A percentile compares a stretch with the other conserved stretches of the same genome.
These are phyloP conservation scores for Globisporangium barbulae DNA, from an alignment of 352 stramenopile genomes.

Conservation along the genomic window DNA sequence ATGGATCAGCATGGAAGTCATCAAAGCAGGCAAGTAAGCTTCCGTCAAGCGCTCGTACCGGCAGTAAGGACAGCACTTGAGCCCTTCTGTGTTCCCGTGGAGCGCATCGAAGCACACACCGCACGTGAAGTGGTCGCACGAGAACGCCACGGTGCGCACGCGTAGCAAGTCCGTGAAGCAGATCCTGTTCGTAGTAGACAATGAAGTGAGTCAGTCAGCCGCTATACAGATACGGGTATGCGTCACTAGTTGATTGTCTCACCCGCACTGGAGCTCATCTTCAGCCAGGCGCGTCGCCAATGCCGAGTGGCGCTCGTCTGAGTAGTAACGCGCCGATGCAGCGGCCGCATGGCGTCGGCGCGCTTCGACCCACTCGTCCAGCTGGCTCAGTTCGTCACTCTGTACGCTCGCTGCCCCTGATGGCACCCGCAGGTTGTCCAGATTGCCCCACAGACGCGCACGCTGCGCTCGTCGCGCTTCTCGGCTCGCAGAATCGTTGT, in stretches of 20 bases:
- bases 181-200: conserved; percentile 30
- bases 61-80: conserved; percentile 71
- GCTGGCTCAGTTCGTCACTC: conserved; percentile 34
- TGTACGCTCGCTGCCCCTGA: conserved; percentile 20
- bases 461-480: conserved; percentile 22
- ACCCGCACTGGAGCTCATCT: conserved; percentile 67
- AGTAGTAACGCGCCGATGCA: conserved; percentile 41
- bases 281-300: conserved; percentile 52
- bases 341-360: conserved; percentile 28
- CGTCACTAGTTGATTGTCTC: background rate
- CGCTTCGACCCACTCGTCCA: conserved; percentile 49
- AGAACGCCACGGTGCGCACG: conserved; percentile 50
- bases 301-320: conserved; percentile 41
- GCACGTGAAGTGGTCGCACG: conserved; percentile 66
- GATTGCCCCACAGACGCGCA: conserved; percentile 38
- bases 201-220: background rate
- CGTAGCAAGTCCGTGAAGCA: conserved; percentile 66
- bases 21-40: too few relatives aligned
- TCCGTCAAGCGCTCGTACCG: conserved; percentile 20
- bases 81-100: conserved; percentile 36
- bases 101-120: conserved; percentile 53
- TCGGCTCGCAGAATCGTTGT: background rate
- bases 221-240: background rate
- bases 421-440: conserved; percentile 17
- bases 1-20: too few relatives aligned